phyloP scores from a whole-genome alignment of 164 flowering plant species.

The Berberis vulgaris region DNA sequence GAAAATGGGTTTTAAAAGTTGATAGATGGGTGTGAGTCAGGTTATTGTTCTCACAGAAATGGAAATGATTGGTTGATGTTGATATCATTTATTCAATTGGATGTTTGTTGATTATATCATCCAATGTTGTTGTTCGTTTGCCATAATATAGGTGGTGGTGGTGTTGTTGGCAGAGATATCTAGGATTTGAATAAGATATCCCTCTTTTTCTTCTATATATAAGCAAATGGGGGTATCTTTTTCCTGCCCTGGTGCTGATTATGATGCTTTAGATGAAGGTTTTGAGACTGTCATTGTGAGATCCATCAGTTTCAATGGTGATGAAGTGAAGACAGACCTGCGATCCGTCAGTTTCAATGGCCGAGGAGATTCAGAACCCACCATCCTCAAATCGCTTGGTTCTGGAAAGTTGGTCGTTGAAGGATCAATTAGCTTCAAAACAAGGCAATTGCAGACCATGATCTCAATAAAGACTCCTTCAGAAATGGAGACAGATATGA shows the following conservation, averaged over 20 bases:
- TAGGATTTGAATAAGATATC: constrained; percentile 6
- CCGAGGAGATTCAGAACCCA: constrained; percentile 27
- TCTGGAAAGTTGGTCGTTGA: constrained; percentile 22
- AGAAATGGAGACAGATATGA: constrained; percentile 14
- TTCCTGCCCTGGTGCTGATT: constrained; percentile 49
- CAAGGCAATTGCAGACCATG: constrained; percentile 31
- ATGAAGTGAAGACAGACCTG: constrained; percentile 26
- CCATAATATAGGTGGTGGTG: constrained; percentile 1
- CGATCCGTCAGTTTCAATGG: constrained; percentile 52
- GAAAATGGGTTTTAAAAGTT: not conserved
- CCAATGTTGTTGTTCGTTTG: not conserved
- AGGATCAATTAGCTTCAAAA: constrained; percentile 49
- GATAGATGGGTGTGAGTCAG: too few species aligned
- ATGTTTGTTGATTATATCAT: too few species aligned
- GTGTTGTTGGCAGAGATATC: not conserved
- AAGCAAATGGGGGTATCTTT: constrained; percentile 50
- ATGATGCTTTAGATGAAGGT: constrained; percentile 30
- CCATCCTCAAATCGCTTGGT: constrained; percentile 33
- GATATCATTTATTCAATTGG: too few species aligned
- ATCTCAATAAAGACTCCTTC: constrained; percentile 26
- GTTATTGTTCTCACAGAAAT: too few species aligned
- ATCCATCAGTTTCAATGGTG: constrained; percentile 45
- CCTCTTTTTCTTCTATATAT: not conserved
- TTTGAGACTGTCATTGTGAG: constrained; percentile 44
- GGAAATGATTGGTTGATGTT: too few species aligned